Evolutionary conservation across 768 basidiomycete species (phyloP), one percentile per base, ranked within the genome.

Genomic region (Lepiota brunneoincarnata): DNA sequence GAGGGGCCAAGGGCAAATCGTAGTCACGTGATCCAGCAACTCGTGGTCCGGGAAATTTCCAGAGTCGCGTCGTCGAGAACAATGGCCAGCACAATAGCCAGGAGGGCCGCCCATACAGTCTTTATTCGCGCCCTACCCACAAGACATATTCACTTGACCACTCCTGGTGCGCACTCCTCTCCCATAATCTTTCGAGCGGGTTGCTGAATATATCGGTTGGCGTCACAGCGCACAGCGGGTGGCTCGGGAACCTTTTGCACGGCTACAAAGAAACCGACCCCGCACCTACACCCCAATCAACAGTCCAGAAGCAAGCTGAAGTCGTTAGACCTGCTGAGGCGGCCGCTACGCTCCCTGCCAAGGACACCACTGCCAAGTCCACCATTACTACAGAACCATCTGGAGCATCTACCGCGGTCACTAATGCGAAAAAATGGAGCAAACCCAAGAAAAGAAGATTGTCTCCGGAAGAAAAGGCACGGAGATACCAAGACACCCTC

Each of bases 401-500:
- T 17, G 39, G 55, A 26, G n/a, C 58, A 10, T 31, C 54, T 35
- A 28, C 57, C 36, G 44, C 54, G 28, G 38, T 47, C 36, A 36
- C 36, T 35, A 2, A 45, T 3, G 24, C 50, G 4, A 17, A 34
- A 9, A 38, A 35, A 40, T 37, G 24, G 51, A 54, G 38, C 54
- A 50, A 36, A 31, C 47, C 20, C 43, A 41, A 20, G 36, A 58
- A 31, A 47, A 64, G 55, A 28, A 62, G 54, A 14, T 66, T 77
- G n/a, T 58, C 64, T 10, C 63, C 65, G 1, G 69, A 67, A 23
- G 64, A 64, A 34, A 69, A 72, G 12, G 50, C 59, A 7, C 55
- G 56, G 49, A 64, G 67, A 15, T 77, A 80, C 58, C 62, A 71
- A 24, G 55, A 68, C 15, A 65, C 73, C 6, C 48, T 69, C 47